phyloP scores from a whole-genome alignment of 1,139 yeast species.

The Suhomyces bokatorum region DNA sequence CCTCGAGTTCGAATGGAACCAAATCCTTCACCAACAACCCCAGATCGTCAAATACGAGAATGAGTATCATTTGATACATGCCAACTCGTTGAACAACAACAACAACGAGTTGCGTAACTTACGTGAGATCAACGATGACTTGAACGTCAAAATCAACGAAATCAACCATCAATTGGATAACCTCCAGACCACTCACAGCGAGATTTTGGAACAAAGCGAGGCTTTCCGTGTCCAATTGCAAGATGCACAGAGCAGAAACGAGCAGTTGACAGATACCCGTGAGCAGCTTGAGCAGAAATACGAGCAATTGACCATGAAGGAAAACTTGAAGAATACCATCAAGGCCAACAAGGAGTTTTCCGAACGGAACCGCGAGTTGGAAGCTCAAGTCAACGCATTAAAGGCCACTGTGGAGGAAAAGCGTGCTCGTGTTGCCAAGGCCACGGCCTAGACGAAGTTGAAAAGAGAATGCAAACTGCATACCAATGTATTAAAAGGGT shows the following conservation, averaged over 20 bases:
- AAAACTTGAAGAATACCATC: slow-evolving; percentile 45
- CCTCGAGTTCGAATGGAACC: slow-evolving; percentile 16
- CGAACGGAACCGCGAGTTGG: slow-evolving; percentile 39
- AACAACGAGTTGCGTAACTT: slow-evolving; percentile 42
- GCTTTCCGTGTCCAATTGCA: slow-evolving; percentile 29
- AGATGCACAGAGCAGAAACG: slow-evolving; percentile 25
- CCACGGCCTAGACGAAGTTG: neutral
- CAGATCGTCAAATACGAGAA: slow-evolving; percentile 44
- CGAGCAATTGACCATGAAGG: slow-evolving; percentile 46
- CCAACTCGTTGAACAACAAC: slow-evolving; percentile 42
- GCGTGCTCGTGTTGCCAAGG: slow-evolving; percentile 17
- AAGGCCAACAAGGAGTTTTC: slow-evolving; percentile 47
- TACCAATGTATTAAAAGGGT: too few relatives aligned
- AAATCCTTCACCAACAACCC: slow-evolving; percentile 19
- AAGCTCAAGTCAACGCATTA: slow-evolving; percentile 31
- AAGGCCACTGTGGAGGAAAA: slow-evolving; percentile 18
- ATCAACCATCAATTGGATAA: slow-evolving; percentile 33
- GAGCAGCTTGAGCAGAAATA: slow-evolving; percentile 31
- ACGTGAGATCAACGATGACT: slow-evolving; percentile 40
- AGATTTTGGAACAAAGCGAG: slow-evolving; percentile 39
- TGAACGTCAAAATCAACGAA: slow-evolving; percentile 29
- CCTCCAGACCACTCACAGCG: slow-evolving; percentile 39
- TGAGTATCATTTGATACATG: slow-evolving; percentile 44
- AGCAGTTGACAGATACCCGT: slow-evolving; percentile 19
- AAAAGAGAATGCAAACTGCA: neutral